A percentile compares a stretch with the other conserved stretches of the same genome.
phyloP scores from a whole-genome alignment of 225 moss, liverwort and hornwort species.

The Thuidium tamariscinum region DNA sequence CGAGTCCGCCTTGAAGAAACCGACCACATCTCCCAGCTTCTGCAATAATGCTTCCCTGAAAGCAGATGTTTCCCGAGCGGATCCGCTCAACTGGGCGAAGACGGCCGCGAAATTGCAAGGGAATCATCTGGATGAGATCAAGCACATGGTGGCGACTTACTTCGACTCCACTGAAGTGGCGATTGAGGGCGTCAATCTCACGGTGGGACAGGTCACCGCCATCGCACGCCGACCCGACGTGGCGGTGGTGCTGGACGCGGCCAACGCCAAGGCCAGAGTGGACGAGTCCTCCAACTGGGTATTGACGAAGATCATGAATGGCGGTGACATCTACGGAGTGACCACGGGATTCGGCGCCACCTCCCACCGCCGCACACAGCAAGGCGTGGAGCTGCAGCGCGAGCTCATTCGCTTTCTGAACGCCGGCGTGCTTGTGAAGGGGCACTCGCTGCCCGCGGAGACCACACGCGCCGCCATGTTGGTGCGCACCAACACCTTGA shows the following conservation, averaged over 20 bases:
- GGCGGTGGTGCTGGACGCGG: background rate
- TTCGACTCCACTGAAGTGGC: too few relatives aligned
- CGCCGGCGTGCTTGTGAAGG: background rate
- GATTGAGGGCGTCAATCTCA: too few relatives aligned
- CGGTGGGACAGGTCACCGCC: too few relatives aligned
- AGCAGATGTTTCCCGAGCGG: background rate
- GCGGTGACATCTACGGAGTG: background rate
- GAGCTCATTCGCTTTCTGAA: constrained; percentile 14
- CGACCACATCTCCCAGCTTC: background rate
- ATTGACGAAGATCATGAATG: background rate
- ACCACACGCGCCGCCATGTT: constrained; percentile 21
- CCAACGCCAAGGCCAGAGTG: background rate
- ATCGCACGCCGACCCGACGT: background rate
- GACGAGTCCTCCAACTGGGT: too few relatives aligned
- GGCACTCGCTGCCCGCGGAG: background rate
- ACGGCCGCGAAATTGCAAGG: too few relatives aligned
- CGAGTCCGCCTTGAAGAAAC: background rate
- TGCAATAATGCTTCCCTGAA: background rate
- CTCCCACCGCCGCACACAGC: constrained; percentile 10
- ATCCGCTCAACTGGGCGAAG: too few relatives aligned
- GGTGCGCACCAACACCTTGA: constrained; percentile 25
- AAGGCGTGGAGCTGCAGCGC: constrained; percentile 12
- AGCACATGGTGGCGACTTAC: too few relatives aligned
- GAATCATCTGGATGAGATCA: too few relatives aligned
- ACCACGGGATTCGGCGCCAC: constrained; percentile 5